Percentiles rank a stretch among this genome's conserved stretches.
phyloP scores from a whole-genome alignment of 1,284 basidiomycete species.

The Cutaneotrichosporon sp. region DNA sequence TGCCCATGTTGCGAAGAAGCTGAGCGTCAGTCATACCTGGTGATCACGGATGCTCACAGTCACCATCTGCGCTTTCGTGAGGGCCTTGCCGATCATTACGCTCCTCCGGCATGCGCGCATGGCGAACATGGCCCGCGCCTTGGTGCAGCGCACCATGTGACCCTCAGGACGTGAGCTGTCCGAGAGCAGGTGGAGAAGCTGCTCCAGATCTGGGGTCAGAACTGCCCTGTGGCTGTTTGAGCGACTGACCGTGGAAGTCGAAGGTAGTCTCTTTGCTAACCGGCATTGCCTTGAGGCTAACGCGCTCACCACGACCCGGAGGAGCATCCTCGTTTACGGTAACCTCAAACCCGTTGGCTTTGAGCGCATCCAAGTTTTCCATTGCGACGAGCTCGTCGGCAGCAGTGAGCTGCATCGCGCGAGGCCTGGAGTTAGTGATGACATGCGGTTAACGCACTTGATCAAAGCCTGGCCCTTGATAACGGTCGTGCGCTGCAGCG shows the following conservation, averaged over 20 bases:
- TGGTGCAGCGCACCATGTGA: slow-evolving; percentile 83
- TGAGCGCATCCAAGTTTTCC: slow-evolving; percentile 79
- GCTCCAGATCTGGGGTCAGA: slow-evolving; percentile 79
- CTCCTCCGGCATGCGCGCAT: slow-evolving; percentile 93
- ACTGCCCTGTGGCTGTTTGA: neutral
- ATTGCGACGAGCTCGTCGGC: slow-evolving; percentile 85
- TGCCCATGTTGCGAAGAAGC: slow-evolving; percentile 91
- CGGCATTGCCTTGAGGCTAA: slow-evolving; percentile 80
- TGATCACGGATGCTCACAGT: slow-evolving; percentile 59
- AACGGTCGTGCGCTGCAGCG: slow-evolving; percentile 78
- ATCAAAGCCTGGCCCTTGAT: slow-evolving; percentile 86
- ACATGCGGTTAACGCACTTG: slow-evolving; percentile 59
- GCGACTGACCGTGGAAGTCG: slow-evolving; percentile 64
- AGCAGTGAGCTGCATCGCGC: slow-evolving; percentile 77
- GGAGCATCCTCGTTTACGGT: slow-evolving; percentile 60
- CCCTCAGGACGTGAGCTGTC: slow-evolving; percentile 66
- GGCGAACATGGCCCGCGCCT: slow-evolving; percentile 95
- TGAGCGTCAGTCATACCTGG: slow-evolving; percentile 40
- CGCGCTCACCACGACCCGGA: slow-evolving; percentile 58
- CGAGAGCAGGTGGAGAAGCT: slow-evolving; percentile 80
- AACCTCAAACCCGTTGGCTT: slow-evolving; percentile 85
- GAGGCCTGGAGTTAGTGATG: slow-evolving; percentile 61
- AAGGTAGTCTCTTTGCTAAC: slow-evolving; percentile 88
- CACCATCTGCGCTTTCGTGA: slow-evolving; percentile 77
- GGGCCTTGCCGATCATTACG: slow-evolving; percentile 90